Evolutionary conservation across 2,329 filamentous ascomycete genomes (phyloP).

Genomic region (Cladosporium sphaerospermum): DNA sequence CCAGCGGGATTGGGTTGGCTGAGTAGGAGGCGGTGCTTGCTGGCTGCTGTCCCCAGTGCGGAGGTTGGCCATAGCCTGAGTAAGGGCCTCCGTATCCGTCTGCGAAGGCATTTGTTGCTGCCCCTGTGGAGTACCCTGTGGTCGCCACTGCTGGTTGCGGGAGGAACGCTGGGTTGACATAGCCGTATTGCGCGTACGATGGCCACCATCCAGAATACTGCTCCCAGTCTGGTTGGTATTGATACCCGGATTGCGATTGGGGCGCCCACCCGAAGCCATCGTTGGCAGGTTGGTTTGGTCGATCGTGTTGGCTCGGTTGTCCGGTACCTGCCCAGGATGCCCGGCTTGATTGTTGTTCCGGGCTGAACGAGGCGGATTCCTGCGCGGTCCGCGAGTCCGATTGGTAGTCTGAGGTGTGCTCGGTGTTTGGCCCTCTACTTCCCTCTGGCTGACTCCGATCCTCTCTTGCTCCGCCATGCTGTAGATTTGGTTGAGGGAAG

Average conservation of each 20-base stretch:
- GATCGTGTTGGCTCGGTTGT: neutral
- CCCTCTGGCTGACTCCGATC: too few relatives aligned
- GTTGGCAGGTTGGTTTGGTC: neutral
- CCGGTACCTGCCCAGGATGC: neutral
- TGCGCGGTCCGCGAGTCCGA: too few relatives aligned
- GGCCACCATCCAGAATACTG: neutral
- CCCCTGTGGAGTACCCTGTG: neutral
- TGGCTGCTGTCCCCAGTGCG: neutral
- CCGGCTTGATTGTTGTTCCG: too few relatives aligned
- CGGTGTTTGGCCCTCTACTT: too few relatives aligned
- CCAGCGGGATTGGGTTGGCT: constrained; percentile 6
- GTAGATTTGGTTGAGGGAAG: too few relatives aligned
- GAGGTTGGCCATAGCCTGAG: neutral
- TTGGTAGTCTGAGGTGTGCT: too few relatives aligned
- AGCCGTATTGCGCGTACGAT: constrained; percentile 3
- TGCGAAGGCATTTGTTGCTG: neutral
- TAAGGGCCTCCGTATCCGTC: constrained; percentile 2
- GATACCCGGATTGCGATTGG: neutral
- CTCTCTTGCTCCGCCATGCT: too few relatives aligned
- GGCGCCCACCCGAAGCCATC: neutral
- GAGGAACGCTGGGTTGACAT: constrained; percentile 8
- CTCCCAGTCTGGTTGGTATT: neutral
- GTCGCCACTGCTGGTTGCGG: constrained; percentile 3
- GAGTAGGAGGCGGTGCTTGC: neutral
- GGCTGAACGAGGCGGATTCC: too few relatives aligned